Evolutionary conservation across 495 filamentous ascomycete species (phyloP), one percentile per base, ranked within the genome.

Genomic region (Eremomyces bilateralis): DNA sequence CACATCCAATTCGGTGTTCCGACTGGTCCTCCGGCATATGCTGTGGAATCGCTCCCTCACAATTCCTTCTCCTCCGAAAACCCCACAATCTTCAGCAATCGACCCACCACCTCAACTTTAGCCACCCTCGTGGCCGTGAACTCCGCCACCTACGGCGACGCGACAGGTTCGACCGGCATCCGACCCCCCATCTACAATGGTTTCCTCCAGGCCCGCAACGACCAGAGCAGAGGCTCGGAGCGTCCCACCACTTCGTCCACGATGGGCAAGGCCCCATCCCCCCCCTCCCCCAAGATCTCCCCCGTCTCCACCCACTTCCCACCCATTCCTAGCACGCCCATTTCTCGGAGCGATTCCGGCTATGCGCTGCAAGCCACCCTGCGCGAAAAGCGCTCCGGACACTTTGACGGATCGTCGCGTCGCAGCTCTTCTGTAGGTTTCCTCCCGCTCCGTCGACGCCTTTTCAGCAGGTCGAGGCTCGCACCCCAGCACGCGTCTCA

Each of bases 351-450:
- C 43, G 88, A 95, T 46, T 91, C 84, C 20, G 85, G 80, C 2
- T 83, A 81, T 52, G 76, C 78, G 16, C 60, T 93, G 20, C 73
- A 82, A 41, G 69, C 78, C 4, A 90, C 77, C 4, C 56, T 97
- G 25, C 67, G 81, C 15, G 88, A 93, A 50, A 97, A 94, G 61
- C 73, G 88, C 20, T 94, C 88, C 11, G 88, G 80, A 4, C 83
- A 94, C 53, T 91, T 93, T 35, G 85, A 95, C 51, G 65, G 71
- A 16, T 63, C 67, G 33, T 81, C 80, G 6, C 69, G 82, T 34
- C 68, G 88, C 40, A 93, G 82, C 54, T 91, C 83, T 8, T 90
- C 85, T 34, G 85, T 92, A 52, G 81, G 77, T 11, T 63, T 83
- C 50, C n/a, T n/a, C n/a, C n/a, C n/a, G n/a, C n/a, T n/a, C n/a